Evolutionary conservation across 2,329 filamentous ascomycete genomes (phyloP).

Genomic region (Penicillium paneum): DNA sequence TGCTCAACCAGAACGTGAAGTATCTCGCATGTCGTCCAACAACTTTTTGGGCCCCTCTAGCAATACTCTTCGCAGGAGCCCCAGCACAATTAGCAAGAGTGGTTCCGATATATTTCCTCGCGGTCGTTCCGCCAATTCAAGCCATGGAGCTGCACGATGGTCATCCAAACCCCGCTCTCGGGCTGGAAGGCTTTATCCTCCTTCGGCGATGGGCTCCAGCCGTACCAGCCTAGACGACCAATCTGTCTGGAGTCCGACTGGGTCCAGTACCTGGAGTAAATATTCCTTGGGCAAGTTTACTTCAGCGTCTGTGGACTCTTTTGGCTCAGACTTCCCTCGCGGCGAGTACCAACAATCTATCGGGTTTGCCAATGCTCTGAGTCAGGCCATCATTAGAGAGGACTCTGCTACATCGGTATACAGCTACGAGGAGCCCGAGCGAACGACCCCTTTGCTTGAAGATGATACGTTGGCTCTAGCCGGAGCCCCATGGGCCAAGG

Average conservation of each 20-base stretch:
- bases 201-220: conserved; percentile 81
- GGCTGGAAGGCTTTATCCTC: conserved; percentile 65
- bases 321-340: conserved; percentile 70
- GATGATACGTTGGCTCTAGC: conserved; percentile 89
- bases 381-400: conserved; percentile 93
- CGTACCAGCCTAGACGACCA: conserved; percentile 91
- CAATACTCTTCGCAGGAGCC: conserved; percentile 74
- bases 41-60: conserved; percentile 66
- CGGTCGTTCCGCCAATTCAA: conserved; percentile 66
- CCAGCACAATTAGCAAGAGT: conserved; percentile 88
- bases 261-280: conserved; percentile 92
- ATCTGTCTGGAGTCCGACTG: conserved; percentile 85
- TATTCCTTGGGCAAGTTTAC: conserved; percentile 87
- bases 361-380: conserved; percentile 93
- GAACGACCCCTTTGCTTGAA: conserved; percentile 68
- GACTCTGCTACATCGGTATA: conserved; percentile 53
- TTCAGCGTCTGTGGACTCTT: conserved; percentile 87
- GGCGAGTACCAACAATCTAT: conserved; percentile 93
- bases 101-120: conserved; percentile 74
- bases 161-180: conserved; percentile 81
- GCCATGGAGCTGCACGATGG: conserved; percentile 68
- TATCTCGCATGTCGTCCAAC: conserved; percentile 45
- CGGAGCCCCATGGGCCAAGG: conserved; percentile 97
- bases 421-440: conserved; percentile 59
- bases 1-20: conserved; percentile 50